phyloP scores from a whole-genome alignment of 345 rosid genomes.

The Erysimum cheiranthoides region DNA sequence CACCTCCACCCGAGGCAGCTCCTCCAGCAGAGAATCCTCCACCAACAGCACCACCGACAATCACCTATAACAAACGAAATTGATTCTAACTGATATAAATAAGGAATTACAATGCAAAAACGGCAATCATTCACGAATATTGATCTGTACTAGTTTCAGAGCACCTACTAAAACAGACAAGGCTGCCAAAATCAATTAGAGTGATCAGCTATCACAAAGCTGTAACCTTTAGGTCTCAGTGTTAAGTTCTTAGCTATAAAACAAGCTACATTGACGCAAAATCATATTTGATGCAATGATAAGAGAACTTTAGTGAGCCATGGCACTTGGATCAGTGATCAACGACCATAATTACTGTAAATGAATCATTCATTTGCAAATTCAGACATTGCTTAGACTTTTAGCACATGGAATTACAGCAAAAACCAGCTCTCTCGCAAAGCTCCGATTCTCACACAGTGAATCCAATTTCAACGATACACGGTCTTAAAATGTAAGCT shows the following conservation, averaged over 20 bases:
- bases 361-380: too few species aligned
- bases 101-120: not conserved
- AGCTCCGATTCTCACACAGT: not conserved
- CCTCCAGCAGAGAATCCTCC: conserved; percentile 59
- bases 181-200: not conserved
- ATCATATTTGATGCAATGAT: not conserved
- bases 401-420: too few species aligned
- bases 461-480: not conserved
- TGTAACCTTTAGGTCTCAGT: conserved; percentile 5
- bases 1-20: conserved; percentile 50
- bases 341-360: too few species aligned
- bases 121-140: not conserved
- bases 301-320: not conserved
- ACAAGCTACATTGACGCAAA: not conserved
- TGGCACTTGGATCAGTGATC: not conserved
- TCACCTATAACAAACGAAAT: conserved; percentile 45
- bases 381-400: too few species aligned
- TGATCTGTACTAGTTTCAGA: not conserved
- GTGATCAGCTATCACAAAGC: not conserved
- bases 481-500: not conserved
- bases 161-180: not conserved
- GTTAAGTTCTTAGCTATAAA: not conserved
- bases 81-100: not conserved
- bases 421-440: too few species aligned
- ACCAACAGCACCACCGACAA: conserved; percentile 53